These are phyloP conservation scores for Thielaviopsis populi DNA, from an alignment of 2,329 filamentous ascomycete genomes.

Conservation along the genomic window DNA sequence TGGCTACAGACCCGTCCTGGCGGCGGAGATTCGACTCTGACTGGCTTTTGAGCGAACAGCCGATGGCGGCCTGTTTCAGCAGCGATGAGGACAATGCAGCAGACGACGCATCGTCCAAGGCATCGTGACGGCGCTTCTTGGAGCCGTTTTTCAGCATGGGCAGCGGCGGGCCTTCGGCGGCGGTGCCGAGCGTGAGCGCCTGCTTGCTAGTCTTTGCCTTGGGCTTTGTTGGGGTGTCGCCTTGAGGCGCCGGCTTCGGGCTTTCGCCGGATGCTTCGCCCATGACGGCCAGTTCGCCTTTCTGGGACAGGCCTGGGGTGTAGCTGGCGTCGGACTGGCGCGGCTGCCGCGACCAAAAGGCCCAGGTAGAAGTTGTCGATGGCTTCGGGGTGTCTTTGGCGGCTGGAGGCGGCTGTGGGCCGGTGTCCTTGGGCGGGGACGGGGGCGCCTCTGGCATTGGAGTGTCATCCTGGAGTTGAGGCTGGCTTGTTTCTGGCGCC, in stretches of 20 bases:
- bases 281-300: slow-evolving; percentile 42
- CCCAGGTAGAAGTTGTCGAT: slow-evolving; percentile 53
- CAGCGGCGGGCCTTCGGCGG: neutral
- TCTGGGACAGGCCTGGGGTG: slow-evolving; percentile 19
- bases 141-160: neutral
- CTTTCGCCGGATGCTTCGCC: slow-evolving; percentile 42
- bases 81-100: slow-evolving; percentile 26
- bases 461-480: neutral
- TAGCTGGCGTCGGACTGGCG: slow-evolving; percentile 19
- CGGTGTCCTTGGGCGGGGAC: neutral
- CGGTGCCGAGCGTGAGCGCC: neutral
- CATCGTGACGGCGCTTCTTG: slow-evolving; percentile 7
- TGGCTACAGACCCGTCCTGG: neutral
- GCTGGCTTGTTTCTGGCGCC: neutral
- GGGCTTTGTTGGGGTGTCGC: neutral
- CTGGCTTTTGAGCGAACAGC: slow-evolving; percentile 10
- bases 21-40: slow-evolving; percentile 2
- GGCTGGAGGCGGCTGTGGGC: neutral
- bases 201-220: neutral
- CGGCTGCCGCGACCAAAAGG: slow-evolving; percentile 58
- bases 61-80: slow-evolving; percentile 22
- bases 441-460: neutral
- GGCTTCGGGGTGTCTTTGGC: neutral
- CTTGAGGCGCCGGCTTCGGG: slow-evolving; percentile 29
- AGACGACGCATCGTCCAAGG: neutral